Evolutionary conservation across 192 early-diverging fungal genomes (phyloP), one percentile per base, ranked within the genome.

Genomic region (Backusella liffmaniae): DNA sequence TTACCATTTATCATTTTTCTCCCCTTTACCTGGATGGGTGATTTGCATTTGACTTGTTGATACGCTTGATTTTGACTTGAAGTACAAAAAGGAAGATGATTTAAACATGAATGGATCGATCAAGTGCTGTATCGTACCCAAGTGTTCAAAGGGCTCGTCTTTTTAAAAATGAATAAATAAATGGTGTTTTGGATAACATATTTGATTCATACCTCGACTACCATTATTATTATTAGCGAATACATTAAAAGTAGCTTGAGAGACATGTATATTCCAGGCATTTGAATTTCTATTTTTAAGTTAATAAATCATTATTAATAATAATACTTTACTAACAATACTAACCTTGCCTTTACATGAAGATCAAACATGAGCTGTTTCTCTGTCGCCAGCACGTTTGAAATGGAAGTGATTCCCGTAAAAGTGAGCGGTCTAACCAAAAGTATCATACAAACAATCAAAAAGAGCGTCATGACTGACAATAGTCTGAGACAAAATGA

Each of bases 321-420:
- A 13, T 1, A 26, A 23, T 29, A 13, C 1, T 62, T 62, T 26
- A 62, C 10, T 62, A 62, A 29, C 10, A 23, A 26, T 62, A 62
- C 49, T 59, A 35, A 73, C 72, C 32, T 73, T 29, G 72, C 72
- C 39, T n/a, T 32, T 10, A 73, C 72, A 73, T 37, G 32, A 32
- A 73, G 72, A 56, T 73, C 44, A 73, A 73, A 73, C 30, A 73
- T 73, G 16, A 73, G 44, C 51, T 73, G 49, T 26, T 73, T 73
- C 34, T 73, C 49, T 30, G 72, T 73, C 8, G 49, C 53, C 21
- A 73, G 15, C 8, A 73, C 51, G n/a, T 62, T 51, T 23, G 34
- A 34, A 12, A 73, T 36, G 26, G 72, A 23, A 10, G 21, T 39
- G n/a, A 59, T 51, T 10, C 53, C 49, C 5, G 23, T 30, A 18